Base-by-base conservation (phyloP, 371 early-diverging fungal genomes). In the Vittaforma corneae region DNA sequence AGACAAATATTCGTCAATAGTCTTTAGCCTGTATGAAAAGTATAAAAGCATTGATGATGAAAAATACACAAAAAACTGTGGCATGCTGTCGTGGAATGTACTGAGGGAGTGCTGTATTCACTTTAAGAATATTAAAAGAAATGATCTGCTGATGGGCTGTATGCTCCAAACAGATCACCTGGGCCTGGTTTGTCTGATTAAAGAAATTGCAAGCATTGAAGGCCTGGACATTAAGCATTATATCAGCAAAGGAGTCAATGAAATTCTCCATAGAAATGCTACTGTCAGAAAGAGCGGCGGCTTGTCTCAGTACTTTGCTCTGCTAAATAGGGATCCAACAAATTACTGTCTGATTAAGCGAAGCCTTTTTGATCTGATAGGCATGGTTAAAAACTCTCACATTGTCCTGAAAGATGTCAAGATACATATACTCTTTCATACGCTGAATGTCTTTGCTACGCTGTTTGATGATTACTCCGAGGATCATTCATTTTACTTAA, bases 271-370 rank as follows among this genome's bases (percentile, higher is more conserved):
- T 9, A 50, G 24, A 18, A 58, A 58, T 16, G 24, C 18, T 6
- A 58, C 47, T 47, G 11, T 18, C 4, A 4, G 59, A 32, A 28
- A 35, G 42, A 58, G 59, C 34, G 59, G 59, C 5, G 59, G 59
- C n/a, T 47, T 58, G 28, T 6, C 9, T 28, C 52, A 14, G 4
- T 38, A 37, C 24, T 58, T 58, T 47, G 20, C 5, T 6, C 38
- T 58, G 5, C 34, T 52, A 11, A 35, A 4, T 3, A 50, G 24
- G 50, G 6, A 18, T 32, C 6, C 9, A 32, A 16, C 9, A 24
- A 32, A 32, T 32, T 50, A 50, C 50, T 28, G 50, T 6, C 9
- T 24, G 18, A 24, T 32, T 24, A 24, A 14, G 18, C 9, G 14
- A 9, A 9, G 9, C 14, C 18, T 50, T 9, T 24, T 50, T 32